These are phyloP conservation scores for Colletotrichum gigasporum DNA, from an alignment of 2,329 filamentous ascomycete species.

Conservation along the genomic window DNA sequence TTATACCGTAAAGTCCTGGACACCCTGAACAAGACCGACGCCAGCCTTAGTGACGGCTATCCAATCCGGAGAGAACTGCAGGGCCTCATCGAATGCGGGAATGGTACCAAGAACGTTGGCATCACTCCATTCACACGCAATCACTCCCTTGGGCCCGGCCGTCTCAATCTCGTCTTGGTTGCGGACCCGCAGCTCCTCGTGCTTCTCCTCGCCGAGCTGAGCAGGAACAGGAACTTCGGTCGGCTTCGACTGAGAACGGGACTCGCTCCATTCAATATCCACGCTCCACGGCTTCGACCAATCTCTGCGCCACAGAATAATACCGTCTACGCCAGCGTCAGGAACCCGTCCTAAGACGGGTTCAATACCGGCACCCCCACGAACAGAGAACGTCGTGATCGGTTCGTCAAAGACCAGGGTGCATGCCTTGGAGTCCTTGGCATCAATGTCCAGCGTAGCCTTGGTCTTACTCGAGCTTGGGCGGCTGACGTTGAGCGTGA, in stretches of 20 bases:
- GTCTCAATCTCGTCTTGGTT: conserved; percentile 48
- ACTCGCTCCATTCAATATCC: conserved; percentile 71
- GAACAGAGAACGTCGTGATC: conserved; percentile 71
- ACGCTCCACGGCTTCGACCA: conserved; percentile 83
- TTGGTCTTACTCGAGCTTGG: conserved; percentile 48
- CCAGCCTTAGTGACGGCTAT: conserved; percentile 73
- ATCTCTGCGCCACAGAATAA: conserved; percentile 84
- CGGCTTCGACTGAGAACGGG: conserved; percentile 11
- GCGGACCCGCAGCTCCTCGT: conserved; percentile 39
- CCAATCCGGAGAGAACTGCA: conserved; percentile 83
- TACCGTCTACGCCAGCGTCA: conserved; percentile 69
- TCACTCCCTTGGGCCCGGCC: conserved; percentile 65
- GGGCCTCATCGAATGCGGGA: conserved; percentile 84
- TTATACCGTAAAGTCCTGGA: conserved; percentile 5
- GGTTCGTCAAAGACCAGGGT: conserved; percentile 76
- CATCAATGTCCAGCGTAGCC: conserved; percentile 73
- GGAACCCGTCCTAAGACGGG: conserved; percentile 72
- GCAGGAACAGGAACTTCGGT: not conserved
- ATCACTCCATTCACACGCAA: conserved; percentile 90
- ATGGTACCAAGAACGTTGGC: conserved; percentile 76
- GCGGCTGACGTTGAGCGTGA: conserved; percentile 70
- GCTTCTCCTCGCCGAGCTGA: conserved; percentile 26
- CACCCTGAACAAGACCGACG: conserved; percentile 20
- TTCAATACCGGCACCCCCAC: conserved; percentile 67
- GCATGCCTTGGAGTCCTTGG: conserved; percentile 81